Evolutionary conservation across 441 rosid species (phyloP).

Genomic region (Croton laevigatus): DNA sequence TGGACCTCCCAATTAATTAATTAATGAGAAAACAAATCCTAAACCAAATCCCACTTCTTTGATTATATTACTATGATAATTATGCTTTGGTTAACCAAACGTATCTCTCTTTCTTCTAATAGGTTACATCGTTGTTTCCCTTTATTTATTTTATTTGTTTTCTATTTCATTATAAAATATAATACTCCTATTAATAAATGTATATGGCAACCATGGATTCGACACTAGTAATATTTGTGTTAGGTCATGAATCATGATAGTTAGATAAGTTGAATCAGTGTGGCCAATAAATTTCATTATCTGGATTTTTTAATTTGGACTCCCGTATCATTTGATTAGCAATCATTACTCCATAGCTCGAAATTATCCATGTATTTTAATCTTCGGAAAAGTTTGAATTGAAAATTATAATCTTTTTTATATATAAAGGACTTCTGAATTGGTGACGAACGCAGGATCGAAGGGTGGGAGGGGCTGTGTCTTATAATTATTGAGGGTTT

Average conservation of each 20-base stretch:
- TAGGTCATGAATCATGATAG: not conserved
- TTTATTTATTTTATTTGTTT: not conserved
- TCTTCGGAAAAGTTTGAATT: no score
- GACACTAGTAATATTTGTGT: not conserved
- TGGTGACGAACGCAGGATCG: no score
- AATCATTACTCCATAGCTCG: no score
- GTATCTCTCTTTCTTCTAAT: conserved; percentile 27
- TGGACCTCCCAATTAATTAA: not conserved
- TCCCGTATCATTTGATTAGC: no score
- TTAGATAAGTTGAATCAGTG: not conserved
- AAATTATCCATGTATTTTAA: no score
- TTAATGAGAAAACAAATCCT: conserved; percentile 24
- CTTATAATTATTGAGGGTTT: no score
- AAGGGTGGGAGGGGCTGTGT: no score
- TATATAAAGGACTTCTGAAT: no score
- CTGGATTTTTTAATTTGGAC: not conserved
- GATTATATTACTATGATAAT: conserved; percentile 18
- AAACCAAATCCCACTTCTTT: conserved; percentile 60
- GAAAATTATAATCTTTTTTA: no score
- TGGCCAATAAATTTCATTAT: not conserved
- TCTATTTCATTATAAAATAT: not conserved
- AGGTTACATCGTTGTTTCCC: conserved; percentile 21
- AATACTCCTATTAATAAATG: no score
- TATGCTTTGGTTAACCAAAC: conserved; percentile 35
- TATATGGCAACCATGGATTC: conserved; percentile 11